phyloP scores from a whole-genome alignment of 306 rosid species.

The Alnus glutinosa region DNA sequence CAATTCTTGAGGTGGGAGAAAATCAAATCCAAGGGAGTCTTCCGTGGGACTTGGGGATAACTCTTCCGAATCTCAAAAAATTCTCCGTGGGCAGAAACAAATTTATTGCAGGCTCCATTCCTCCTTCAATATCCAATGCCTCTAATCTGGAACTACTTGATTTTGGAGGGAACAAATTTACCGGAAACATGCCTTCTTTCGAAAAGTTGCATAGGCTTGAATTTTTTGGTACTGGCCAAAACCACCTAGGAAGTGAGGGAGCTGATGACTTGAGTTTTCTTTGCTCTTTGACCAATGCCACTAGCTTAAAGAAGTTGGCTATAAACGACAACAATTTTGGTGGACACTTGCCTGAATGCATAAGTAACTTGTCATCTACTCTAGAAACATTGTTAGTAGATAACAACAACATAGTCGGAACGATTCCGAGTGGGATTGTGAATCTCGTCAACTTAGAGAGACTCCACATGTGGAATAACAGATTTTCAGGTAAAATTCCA shows the following conservation, averaged over 20 bases:
- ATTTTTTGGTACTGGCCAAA: rapidly evolving
- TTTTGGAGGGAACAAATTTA: rapidly evolving
- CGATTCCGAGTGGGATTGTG: not conserved
- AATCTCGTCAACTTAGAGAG: not conserved
- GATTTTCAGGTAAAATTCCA: not conserved
- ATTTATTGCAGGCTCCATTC: not conserved
- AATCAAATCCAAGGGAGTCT: not conserved
- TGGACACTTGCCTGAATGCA: not conserved
- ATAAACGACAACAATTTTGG: not conserved
- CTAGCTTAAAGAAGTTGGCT: not conserved
- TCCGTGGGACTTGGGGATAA: not conserved
- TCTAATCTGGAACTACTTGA: not conserved
- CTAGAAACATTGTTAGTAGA: not conserved
- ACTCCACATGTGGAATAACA: not conserved
- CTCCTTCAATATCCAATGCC: not conserved
- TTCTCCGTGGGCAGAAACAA: not conserved
- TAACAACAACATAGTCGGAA: not conserved
- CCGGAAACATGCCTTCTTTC: not conserved
- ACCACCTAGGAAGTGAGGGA: not conserved
- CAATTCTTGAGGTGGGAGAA: not conserved
- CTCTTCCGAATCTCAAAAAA: not conserved
- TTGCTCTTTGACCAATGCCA: not conserved
- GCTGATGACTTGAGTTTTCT: not conserved
- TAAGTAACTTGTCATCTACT: not conserved
- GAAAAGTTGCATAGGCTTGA: not conserved